A percentile compares a stretch with the other conserved stretches of the same genome.
Conservation (phyloP, 2,329 filamentous ascomycete species). For the Alternaria viburni region DNA sequence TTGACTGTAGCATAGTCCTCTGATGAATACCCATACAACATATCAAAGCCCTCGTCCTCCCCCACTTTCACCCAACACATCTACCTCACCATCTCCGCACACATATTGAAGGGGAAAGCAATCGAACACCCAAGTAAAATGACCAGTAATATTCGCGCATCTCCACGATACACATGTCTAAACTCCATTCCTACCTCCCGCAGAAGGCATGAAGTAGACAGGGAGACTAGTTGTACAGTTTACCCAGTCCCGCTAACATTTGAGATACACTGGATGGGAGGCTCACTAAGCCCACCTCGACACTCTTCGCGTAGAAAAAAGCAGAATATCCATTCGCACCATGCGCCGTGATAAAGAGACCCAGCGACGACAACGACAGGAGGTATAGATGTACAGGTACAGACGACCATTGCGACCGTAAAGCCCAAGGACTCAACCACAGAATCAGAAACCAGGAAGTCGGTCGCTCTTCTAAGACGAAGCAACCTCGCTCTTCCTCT, state of each 20-base stretch:
- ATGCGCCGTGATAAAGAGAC: background rate
- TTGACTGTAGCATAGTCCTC: background rate
- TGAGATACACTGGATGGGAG: too few relatives aligned
- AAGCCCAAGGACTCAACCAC: background rate
- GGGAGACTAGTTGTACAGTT: too few relatives aligned
- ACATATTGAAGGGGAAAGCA: background rate
- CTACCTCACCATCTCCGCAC: background rate
- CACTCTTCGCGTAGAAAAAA: background rate
- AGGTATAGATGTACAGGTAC: background rate
- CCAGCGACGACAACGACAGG: background rate
- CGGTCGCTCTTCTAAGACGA: constrained; percentile 20
- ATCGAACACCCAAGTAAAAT: background rate
- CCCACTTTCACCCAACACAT: background rate
- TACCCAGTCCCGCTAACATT: too few relatives aligned
- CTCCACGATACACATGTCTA: background rate
- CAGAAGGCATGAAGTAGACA: background rate
- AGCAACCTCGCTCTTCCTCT: constrained; percentile 43
- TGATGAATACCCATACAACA: background rate
- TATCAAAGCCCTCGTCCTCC: background rate
- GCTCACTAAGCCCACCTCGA: background rate
- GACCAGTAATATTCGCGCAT: background rate
- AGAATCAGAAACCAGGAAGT: too few relatives aligned
- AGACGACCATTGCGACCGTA: background rate
- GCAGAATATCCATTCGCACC: background rate
- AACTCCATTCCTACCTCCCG: background rate